Conservation (phyloP, 176 grass and related monocot species). For the Themeda triandra region DNA sequence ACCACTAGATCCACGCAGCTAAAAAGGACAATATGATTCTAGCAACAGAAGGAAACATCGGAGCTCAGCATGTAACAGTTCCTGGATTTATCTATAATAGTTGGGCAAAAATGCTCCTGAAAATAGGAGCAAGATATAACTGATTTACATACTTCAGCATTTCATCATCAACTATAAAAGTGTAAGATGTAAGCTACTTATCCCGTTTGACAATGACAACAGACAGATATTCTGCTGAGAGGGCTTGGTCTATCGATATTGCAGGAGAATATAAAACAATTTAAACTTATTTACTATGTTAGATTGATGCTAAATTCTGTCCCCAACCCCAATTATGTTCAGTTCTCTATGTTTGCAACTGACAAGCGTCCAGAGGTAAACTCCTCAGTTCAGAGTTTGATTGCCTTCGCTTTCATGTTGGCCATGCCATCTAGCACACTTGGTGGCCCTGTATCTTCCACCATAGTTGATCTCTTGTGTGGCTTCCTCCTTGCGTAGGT, state of each 20-base stretch:
- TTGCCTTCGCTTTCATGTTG: slow-evolving; percentile 43
- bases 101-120: background rate
- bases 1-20: no score
- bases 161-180: slow-evolving; percentile 9
- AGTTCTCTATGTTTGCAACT: slow-evolving; percentile 8
- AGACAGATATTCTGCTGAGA: background rate
- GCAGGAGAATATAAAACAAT: background rate
- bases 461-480: slow-evolving; percentile 38
- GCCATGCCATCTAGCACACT: slow-evolving; percentile 21
- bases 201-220: background rate
- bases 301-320: background rate
- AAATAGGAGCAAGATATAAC: background rate
- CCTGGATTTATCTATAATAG: slow-evolving; percentile 2
- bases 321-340: slow-evolving; percentile 3
- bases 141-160: background rate
- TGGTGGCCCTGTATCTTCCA: slow-evolving; percentile 22
- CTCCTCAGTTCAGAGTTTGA: slow-evolving; percentile 58
- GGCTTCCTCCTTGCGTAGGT: slow-evolving; percentile 78
- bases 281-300: slow-evolving; percentile 35
- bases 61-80: background rate
- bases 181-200: background rate
- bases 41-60: background rate
- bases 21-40: background rate
- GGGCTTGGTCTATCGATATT: background rate
- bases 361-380: no score